Percentiles rank a stretch among this genome's conserved stretches.
Conservation (phyloP, 176 grass and related monocot species). For the Avena atlantica region DNA sequence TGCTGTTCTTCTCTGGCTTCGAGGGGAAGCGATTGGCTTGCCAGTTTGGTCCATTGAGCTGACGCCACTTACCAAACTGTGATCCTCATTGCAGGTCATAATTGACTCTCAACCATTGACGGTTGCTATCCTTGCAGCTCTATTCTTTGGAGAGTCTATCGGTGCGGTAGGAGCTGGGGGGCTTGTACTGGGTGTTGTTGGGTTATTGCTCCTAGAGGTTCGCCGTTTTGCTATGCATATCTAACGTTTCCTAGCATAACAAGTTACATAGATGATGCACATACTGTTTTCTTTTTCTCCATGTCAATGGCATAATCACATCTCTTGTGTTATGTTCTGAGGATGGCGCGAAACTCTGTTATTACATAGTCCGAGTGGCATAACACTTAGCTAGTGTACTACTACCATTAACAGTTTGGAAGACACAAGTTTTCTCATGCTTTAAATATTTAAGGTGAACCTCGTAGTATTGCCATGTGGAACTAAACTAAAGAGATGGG, state of each 20-base stretch:
- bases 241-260: neutral
- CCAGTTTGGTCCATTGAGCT: neutral
- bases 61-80: slow-evolving; percentile 16
- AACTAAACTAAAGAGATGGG: neutral
- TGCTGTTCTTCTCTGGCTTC: slow-evolving; percentile 45
- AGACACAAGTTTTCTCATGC: neutral
- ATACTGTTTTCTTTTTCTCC: neutral
- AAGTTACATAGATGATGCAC: neutral
- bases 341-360: slow-evolving; percentile 9
- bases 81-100: slow-evolving; percentile 76
- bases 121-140: slow-evolving; percentile 82
- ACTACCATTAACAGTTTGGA: neutral
- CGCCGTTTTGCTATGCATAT: too few species aligned
- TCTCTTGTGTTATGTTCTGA: neutral
- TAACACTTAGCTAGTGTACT: neutral
- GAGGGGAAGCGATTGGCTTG: slow-evolving; percentile 24
- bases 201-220: slow-evolving; percentile 89
- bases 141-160: slow-evolving; percentile 92
- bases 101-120: slow-evolving; percentile 97
- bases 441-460: slow-evolving; percentile 1
- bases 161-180: slow-evolving; percentile 67
- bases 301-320: neutral
- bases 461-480: neutral
- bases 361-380: neutral
- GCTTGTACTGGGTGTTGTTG: slow-evolving; percentile 74